Evolutionary conservation across 257 asterid genomes (phyloP), one percentile per base, ranked within the genome.

Genomic region (Misopates orontium): DNA sequence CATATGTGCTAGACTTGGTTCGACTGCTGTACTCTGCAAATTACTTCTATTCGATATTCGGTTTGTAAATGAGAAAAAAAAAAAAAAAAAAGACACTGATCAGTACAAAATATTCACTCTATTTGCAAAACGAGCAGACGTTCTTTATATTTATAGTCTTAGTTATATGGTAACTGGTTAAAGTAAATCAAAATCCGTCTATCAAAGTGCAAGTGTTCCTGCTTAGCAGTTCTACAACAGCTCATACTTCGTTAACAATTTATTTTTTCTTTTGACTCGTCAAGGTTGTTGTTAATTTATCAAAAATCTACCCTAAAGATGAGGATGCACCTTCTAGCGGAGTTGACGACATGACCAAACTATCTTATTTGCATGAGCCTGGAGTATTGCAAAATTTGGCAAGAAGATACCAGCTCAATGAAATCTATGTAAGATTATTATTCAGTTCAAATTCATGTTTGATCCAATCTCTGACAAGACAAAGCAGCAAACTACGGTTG

Each of bases 291-390:
- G 80, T 75, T 56, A 77, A 78, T 67, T 72, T 86, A 79, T 36
- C 95, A 67, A 83, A 71, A 71, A 77, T 87, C 63, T 86, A 82
- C 72, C 96, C 97, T 48, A 92, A 85, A 82, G 97, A 94, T 52
- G 96, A 88, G 76, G 97, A 90, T 80, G 96, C 96, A 58, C 96
- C 95, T 55, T 77, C 88, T 41, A 90, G 87, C 25, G 99, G 99
- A 64, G 97, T 94, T 61, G 96, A 94, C 80, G 99, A 90, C 79
- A 94, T 94, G 99, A 94, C 99, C n/a, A 88, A 90, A 57, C 77
- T 94, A 70, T 87, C 97, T 45, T 94, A 94, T 86, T 72, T 94
- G 83, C 95, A 94, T 21, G 99, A 94, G 72, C 95, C 99, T 41
- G 99, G 95, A 78, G 96, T 94, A 51, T 72, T 94, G 74, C 99